A percentile compares a stretch with the other conserved stretches of the same genome.
Conservation (phyloP, 176 grass and related monocot genomes). For the Carex pumila region DNA sequence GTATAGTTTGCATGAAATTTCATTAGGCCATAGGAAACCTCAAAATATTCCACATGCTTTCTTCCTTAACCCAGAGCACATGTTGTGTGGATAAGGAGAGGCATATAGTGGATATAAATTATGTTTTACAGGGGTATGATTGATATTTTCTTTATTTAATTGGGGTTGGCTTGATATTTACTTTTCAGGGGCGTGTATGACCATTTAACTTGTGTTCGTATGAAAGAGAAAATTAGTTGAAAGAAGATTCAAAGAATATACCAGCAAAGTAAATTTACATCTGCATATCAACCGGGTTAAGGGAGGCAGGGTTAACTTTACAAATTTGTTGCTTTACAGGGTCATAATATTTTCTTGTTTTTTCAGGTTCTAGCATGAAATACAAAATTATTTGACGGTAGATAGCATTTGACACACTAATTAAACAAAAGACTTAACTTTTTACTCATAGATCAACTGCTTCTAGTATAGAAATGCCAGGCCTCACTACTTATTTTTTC, state of each 20-base stretch:
- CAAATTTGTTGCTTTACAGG: background rate
- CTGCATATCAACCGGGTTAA: background rate
- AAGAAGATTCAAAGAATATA: background rate
- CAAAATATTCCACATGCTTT: background rate
- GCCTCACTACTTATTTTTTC: background rate
- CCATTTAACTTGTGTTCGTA: background rate
- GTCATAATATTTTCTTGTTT: background rate
- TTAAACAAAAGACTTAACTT: background rate
- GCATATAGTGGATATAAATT: background rate
- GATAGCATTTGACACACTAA: background rate
- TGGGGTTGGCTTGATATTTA: background rate
- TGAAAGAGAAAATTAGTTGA: background rate
- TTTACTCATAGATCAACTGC: background rate
- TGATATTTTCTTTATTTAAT: background rate
- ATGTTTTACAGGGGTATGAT: background rate
- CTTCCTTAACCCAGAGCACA: background rate
- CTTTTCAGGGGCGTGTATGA: background rate
- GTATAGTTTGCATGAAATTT: background rate
- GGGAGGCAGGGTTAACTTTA: background rate
- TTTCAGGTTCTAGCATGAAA: background rate
- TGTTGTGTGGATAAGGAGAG: background rate
- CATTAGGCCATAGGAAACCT: background rate
- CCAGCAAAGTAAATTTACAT: background rate
- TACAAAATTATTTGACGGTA: slow-evolving; percentile 1
- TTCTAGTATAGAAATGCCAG: background rate